These are phyloP conservation scores for Uncinocarpus reesii DNA, from an alignment of 2,329 filamentous ascomycete genomes.

Conservation along the genomic window DNA sequence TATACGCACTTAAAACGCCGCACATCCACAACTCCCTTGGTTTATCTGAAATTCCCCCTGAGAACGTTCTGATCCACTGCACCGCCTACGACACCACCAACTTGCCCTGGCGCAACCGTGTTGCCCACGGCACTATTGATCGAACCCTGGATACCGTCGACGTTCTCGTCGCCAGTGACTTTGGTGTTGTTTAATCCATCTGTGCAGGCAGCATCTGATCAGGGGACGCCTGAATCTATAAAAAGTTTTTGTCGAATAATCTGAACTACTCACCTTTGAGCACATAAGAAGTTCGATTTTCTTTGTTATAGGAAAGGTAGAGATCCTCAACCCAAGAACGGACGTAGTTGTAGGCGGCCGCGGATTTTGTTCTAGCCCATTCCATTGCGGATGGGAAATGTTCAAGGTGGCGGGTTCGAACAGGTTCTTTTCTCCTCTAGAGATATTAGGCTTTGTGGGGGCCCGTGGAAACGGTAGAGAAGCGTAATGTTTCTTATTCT, in stretches of 20 bases:
- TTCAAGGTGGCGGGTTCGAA: not conserved
- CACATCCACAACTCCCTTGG: not conserved
- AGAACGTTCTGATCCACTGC: conserved; percentile 4
- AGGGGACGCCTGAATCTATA: not conserved
- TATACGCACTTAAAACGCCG: too few species aligned
- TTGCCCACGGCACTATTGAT: conserved; percentile 3
- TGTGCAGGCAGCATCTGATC: not conserved
- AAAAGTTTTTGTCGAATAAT: not conserved
- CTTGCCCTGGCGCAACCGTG: conserved; percentile 6
- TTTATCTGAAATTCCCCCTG: conserved; percentile 6
- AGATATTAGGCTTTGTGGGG: too few species aligned
- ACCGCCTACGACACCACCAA: conserved; percentile 1
- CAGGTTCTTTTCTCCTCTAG: too few species aligned
- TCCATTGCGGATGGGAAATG: not conserved
- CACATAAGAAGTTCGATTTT: conserved; percentile 8
- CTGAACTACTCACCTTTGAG: conserved; percentile 3
- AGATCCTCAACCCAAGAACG: conserved; percentile 9
- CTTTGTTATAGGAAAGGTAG: conserved; percentile 10
- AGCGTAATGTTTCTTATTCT: too few species aligned
- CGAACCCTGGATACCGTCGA: conserved; percentile 1
- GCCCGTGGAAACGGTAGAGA: too few species aligned
- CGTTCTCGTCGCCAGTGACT: conserved; percentile 6
- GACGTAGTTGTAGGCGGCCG: conserved; percentile 6
- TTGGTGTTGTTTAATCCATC: conserved; percentile 3
- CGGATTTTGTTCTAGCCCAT: conserved; percentile 7